phyloP scores from a whole-genome alignment of 2,329 filamentous ascomycete genomes.

The Xylaria hypoxylon region DNA sequence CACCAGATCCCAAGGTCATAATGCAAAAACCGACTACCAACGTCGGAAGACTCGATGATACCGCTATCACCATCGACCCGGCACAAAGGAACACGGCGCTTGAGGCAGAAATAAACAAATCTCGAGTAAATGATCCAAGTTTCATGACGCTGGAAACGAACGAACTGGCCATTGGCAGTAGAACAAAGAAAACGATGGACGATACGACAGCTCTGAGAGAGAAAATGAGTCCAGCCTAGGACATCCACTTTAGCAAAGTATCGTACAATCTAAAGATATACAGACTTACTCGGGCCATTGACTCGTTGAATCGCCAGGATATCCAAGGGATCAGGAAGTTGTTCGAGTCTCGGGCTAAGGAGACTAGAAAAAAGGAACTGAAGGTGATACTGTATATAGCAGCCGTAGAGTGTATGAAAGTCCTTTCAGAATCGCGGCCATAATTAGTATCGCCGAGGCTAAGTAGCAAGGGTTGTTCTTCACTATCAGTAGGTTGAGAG shows the following conservation, averaged over 20 bases:
- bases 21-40: slow-evolving; percentile 22
- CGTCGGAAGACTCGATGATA: slow-evolving; percentile 14
- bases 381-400: slow-evolving; percentile 20
- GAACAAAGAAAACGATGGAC: slow-evolving; percentile 27
- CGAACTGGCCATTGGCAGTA: slow-evolving; percentile 25
- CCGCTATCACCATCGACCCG: slow-evolving; percentile 20
- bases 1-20: slow-evolving; percentile 30
- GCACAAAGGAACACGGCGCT: slow-evolving; percentile 18
- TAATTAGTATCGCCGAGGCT: background rate
- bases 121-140: slow-evolving; percentile 1
- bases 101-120: slow-evolving; percentile 19
- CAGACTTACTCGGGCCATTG: slow-evolving; percentile 23
- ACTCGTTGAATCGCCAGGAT: slow-evolving; percentile 34
- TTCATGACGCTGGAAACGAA: slow-evolving; percentile 2
- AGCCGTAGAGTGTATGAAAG: background rate
- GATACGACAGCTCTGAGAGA: slow-evolving; percentile 28
- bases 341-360: slow-evolving; percentile 29
- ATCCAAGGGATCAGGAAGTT: slow-evolving; percentile 36
- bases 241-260: slow-evolving; percentile 1
- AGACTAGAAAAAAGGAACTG: slow-evolving; percentile 29
- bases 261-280: background rate
- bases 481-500: background rate
- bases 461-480: slow-evolving; percentile 24
- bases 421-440: background rate
- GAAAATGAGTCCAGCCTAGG: slow-evolving; percentile 29